Conservation (phyloP, 495 filamentous ascomycete species). For the Saxophila tyrrhenica region DNA sequence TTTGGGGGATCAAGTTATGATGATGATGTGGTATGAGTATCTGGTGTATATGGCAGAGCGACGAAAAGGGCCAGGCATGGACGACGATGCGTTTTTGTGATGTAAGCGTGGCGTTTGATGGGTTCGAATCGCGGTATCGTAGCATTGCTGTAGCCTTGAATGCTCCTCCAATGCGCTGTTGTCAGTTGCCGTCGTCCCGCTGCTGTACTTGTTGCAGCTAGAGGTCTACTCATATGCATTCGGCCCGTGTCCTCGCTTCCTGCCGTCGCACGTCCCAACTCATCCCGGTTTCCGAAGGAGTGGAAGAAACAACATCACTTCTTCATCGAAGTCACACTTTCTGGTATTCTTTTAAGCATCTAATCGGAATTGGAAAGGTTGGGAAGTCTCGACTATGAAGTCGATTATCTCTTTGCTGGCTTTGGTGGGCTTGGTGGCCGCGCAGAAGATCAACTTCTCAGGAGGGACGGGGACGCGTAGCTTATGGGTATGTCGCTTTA, state of each 20-base stretch:
- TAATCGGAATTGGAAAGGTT: not conserved
- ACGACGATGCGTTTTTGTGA: no score
- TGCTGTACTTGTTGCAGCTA: no score
- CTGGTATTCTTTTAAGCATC: no score
- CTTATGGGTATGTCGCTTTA: not conserved
- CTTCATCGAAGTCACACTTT: no score
- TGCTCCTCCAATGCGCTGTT: no score
- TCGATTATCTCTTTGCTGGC: not conserved
- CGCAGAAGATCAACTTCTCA: not conserved
- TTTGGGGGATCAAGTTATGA: constrained; percentile 64
- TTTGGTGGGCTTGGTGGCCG: not conserved
- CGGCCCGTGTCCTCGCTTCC: not conserved
- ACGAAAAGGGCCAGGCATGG: no score
- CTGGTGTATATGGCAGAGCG: not conserved
- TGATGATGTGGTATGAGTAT: not conserved
- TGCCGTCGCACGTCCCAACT: not conserved
- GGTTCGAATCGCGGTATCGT: no score
- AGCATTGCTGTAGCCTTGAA: not conserved
- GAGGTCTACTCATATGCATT: no score
- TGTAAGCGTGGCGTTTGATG: not conserved
- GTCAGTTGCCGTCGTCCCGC: no score
- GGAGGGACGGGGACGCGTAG: not conserved
- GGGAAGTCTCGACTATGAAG: not conserved
- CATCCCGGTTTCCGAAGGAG: no score
- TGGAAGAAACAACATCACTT: not conserved